Base-by-base conservation (phyloP, 2,329 filamentous ascomycete genomes). In the Cadophora sp. region DNA sequence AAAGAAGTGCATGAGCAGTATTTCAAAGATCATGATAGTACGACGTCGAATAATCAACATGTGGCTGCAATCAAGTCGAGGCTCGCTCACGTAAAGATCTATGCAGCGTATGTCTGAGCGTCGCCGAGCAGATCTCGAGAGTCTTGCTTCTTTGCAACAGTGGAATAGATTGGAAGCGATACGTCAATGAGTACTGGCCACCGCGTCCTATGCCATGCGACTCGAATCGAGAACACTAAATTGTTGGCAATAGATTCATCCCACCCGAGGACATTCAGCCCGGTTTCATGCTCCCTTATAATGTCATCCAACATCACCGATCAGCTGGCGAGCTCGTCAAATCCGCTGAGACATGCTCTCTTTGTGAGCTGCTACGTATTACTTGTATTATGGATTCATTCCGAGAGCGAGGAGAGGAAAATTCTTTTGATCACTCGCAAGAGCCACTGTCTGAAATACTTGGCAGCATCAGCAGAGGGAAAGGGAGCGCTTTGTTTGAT, bases 301-400 rank as follows among this genome's bases (percentile, higher is more conserved):
- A 62, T 24, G 37, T 62, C 26, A 51, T 62, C 7, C 43, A 62
- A n/a, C 60, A 62, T 51, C 29, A 24, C 6, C 24, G 14, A 16
- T 50, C 29, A 12, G 43, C 43, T 22, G n/a, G 29, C 14, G 26
- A 31, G 16, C 40, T 62, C 19, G 26, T 62, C 4, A 50, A 50
- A 31, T 51, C 43, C 22, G 60, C 60, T 7, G 26, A 62, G 16
- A 51, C 24, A 12, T 62, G 60, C 14, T n/a, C 43, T 8, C 34
- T 62, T 5, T 62, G 60, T 50, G 60, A 62, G 24, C 46, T 62
- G 12, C 46, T 62, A 24, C 40, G 60, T 2, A 24, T 62, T 3
- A 43, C 60, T 3, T 59, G 29, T 59, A 50, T 62, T 1, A 24
- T 62, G 46, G 60, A 62, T 24, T 51, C 26, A 22, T 31, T 31